Evolutionary conservation across 345 rosid species (phyloP).

Genomic region (thale cress (Arabidopsis thaliana)): TAIR10.1 NC_003076.8:18643001-18643500

Average conservation of each 20-base stretch:
- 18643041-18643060: neutral
- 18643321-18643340: neutral
- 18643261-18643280: neutral
- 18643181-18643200: constrained; percentile 39
- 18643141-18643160: constrained; percentile 37
- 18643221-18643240: neutral
- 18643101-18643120: constrained; percentile 46
- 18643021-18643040: neutral
- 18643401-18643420: neutral
- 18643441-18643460: neutral
- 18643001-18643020: constrained; percentile 41
- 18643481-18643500: constrained; percentile 1
- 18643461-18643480: constrained; percentile 1
- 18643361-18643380: neutral
- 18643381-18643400: neutral
- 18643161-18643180: constrained; percentile 46
- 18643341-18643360: neutral
- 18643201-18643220: neutral
- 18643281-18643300: neutral
- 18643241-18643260: neutral
- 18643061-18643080: constrained; percentile 33
- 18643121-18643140: constrained; percentile 42
- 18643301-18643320: neutral
- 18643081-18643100: constrained; percentile 44
- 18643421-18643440: neutral